Evolutionary conservation across 1,139 yeast genomes (phyloP).

Genomic region (Yamadazyma buinensis): DNA sequence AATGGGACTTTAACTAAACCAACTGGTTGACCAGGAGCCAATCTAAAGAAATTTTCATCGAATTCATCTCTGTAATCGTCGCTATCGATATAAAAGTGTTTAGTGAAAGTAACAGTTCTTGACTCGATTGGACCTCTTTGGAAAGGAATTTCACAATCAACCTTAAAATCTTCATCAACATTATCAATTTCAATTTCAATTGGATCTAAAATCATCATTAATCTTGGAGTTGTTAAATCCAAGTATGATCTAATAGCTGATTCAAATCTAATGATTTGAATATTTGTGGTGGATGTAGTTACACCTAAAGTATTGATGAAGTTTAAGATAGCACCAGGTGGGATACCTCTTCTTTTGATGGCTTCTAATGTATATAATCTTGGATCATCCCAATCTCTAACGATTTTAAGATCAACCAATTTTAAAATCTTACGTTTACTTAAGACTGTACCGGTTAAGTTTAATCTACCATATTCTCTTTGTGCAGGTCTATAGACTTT

Average conservation of each 20-base stretch:
- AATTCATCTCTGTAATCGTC: conserved; percentile 75
- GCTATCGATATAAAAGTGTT: conserved; percentile 77
- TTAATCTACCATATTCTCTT: conserved; percentile 95
- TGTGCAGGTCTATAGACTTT: conserved; percentile 98
- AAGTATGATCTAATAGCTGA: conserved; percentile 81
- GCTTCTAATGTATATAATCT: conserved; percentile 93
- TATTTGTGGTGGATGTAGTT: conserved; percentile 87
- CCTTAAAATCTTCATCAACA: conserved; percentile 69
- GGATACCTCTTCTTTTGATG: conserved; percentile 94
- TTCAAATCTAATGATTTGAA: conserved; percentile 87
- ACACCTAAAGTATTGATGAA: conserved; percentile 96
- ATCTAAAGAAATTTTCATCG: conserved; percentile 67
- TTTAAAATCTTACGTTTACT: conserved; percentile 95
- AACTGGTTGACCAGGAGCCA: conserved; percentile 91
- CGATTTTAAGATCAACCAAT: conserved; percentile 74
- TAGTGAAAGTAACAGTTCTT: conserved; percentile 74
- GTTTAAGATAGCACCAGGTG: conserved; percentile 96
- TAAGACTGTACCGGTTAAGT: conserved; percentile 89
- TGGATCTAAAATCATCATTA: conserved; percentile 92
- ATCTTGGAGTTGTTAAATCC: conserved; percentile 89
- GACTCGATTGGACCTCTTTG: conserved; percentile 68
- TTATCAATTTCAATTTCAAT: conserved; percentile 80
- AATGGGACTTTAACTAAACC: conserved; percentile 93
- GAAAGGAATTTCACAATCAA: conserved; percentile 74
- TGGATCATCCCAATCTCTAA: conserved; percentile 99